Conservation (phyloP, 352 stramenopile species). For the Phytophthora foliorum region DNA sequence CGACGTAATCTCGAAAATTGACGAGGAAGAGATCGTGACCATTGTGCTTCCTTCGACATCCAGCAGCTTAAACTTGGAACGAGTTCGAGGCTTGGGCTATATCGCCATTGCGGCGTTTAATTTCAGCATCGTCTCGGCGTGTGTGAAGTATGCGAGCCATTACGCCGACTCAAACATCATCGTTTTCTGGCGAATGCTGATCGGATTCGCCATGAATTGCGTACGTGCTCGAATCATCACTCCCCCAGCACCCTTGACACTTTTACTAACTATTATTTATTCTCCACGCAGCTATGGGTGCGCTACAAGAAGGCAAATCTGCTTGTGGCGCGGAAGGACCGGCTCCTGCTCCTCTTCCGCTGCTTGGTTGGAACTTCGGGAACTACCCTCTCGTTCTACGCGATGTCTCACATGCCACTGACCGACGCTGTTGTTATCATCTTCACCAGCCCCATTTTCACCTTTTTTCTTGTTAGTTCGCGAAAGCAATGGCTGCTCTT, state of each 20-base stretch:
- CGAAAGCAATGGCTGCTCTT: neutral
- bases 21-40: slow-evolving; percentile 14
- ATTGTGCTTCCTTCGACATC: slow-evolving; percentile 14
- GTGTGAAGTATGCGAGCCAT: slow-evolving; percentile 62
- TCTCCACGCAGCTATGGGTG: slow-evolving; percentile 37
- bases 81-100: slow-evolving; percentile 43
- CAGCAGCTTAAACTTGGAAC: slow-evolving; percentile 18
- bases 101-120: slow-evolving; percentile 60
- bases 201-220: slow-evolving; percentile 57
- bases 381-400: slow-evolving; percentile 59
- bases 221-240: slow-evolving; percentile 23
- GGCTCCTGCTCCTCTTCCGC: slow-evolving; percentile 50
- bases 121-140: slow-evolving; percentile 68
- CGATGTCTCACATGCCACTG: slow-evolving; percentile 72
- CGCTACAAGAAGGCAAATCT: slow-evolving; percentile 47
- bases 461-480: slow-evolving; percentile 59
- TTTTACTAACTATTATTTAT: slow-evolving; percentile 1
- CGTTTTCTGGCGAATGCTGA: slow-evolving; percentile 62
- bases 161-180: slow-evolving; percentile 55
- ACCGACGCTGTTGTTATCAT: slow-evolving; percentile 75
- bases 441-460: slow-evolving; percentile 70
- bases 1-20: slow-evolving; percentile 10
- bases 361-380: slow-evolving; percentile 57
- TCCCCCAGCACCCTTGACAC: too few relatives aligned
- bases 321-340: slow-evolving; percentile 38